Percentiles rank a stretch among this genome's conserved stretches.
phyloP scores from a whole-genome alignment of 768 basidiomycete species.

The Mycena vitilis region DNA sequence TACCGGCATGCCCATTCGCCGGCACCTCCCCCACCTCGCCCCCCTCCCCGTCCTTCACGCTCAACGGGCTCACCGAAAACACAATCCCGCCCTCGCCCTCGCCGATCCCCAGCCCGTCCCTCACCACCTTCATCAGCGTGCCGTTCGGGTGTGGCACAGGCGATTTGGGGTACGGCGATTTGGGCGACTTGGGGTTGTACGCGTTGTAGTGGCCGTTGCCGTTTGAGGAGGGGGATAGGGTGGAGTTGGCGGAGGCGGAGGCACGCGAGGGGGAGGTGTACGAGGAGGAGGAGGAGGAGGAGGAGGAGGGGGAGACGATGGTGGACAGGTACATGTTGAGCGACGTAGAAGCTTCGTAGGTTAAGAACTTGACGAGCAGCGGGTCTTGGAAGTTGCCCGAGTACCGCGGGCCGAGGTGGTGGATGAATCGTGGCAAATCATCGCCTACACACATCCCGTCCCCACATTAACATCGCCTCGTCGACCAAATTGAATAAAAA shows the following conservation, averaged over 20 bases:
- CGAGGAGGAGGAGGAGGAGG: no score
- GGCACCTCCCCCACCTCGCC: neutral
- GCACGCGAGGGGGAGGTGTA: no score
- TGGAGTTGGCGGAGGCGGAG: no score
- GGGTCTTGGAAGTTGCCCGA: slow-evolving; percentile 80
- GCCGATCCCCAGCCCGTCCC: slow-evolving; percentile 58
- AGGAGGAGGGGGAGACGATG: slow-evolving; percentile 38
- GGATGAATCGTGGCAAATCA: slow-evolving; percentile 78
- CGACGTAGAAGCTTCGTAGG: slow-evolving; percentile 87
- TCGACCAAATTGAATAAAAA: neutral
- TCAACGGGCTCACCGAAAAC: slow-evolving; percentile 55
- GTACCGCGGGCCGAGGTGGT: slow-evolving; percentile 87
- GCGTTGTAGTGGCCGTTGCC: no score
- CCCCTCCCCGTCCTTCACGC: slow-evolving; percentile 1
- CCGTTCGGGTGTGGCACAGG: no score
- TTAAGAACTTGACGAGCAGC: slow-evolving; percentile 77
- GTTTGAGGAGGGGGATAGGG: no score
- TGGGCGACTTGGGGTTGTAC: slow-evolving; percentile 41
- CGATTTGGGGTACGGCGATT: no score
- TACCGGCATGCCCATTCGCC: neutral
- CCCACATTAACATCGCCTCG: neutral
- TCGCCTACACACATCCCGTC: slow-evolving; percentile 61
- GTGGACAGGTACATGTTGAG: slow-evolving; percentile 80
- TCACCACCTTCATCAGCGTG: slow-evolving; percentile 64
- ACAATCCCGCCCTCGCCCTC: slow-evolving; percentile 50